Evolutionary conservation across 768 basidiomycete genomes (phyloP), one percentile per base, ranked within the genome.

Genomic region (Boletus pseudo-olivaceus): DNA sequence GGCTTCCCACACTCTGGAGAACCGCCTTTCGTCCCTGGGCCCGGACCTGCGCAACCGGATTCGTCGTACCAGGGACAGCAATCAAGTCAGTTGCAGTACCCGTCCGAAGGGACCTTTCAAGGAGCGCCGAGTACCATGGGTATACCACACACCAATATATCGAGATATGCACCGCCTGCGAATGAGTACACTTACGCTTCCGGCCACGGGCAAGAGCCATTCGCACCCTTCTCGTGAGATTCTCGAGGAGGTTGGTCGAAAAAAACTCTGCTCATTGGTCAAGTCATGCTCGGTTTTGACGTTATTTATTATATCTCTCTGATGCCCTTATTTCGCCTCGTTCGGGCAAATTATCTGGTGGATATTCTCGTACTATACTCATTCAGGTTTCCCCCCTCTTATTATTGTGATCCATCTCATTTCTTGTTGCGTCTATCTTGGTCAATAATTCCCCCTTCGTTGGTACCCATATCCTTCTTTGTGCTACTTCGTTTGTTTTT

Each of bases 201-300:
- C 4, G 49, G 56, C 15, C 68, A 67, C 9, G 59, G 52, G 17
- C 63, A 68, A 48, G 67, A 64, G 26, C 58, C 60, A 29, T 72
- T 56, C 26, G 29, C 49, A 9, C 42, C 66, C 20, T 60, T 63
- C 23, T 42, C 44, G 3, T 68, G 54, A 68, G 34, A 34, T 39
- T 15, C 10, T 38, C 9, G 27, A 42, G 40, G 47, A 34, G 26
- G 42, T 47, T 53, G 27, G 38, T 32, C 29, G 19, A 38, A 37
- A 47, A 57, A 50, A 57, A 37, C 48, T 20, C 46, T 23, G 7
- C 19, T 20, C 35, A 14, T 48, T 44, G 44, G 42, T 46, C 37
- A 20, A 23, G 27, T 50, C 38, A 9, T 51, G 39, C 20, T 47
- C 33, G 40, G 45, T 17, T 38, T 49, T 11, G 38, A 39, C 7